Conservation (phyloP, 2,329 filamentous ascomycete genomes). For the Pseudogymnoascus sp. region DNA sequence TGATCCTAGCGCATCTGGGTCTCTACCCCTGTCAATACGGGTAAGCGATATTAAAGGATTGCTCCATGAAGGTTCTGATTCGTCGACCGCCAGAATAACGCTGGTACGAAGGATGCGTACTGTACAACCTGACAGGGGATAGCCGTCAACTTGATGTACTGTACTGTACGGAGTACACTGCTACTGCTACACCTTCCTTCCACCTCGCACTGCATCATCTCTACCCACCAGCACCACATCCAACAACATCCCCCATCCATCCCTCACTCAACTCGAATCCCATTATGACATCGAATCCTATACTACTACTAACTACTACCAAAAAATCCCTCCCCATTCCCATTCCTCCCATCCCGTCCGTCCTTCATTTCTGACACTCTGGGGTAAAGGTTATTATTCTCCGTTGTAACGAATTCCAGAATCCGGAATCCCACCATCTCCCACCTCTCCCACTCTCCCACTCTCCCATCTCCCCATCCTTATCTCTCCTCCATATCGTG, state of each 20-base stretch:
- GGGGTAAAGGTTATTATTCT: not conserved
- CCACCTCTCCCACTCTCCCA: too few species aligned
- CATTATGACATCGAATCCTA: not conserved
- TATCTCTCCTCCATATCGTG: not conserved
- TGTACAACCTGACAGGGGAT: not conserved
- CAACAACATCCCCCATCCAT: too few species aligned
- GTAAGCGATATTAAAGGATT: constrained; percentile 7
- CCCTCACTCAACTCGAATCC: not conserved
- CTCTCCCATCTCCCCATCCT: not conserved
- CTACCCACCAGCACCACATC: not conserved
- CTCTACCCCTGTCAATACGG: not conserved
- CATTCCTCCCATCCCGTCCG: too few species aligned
- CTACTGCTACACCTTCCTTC: too few species aligned
- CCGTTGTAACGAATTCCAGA: not conserved
- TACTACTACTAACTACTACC: not conserved
- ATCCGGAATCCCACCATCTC: not conserved
- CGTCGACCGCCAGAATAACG: not conserved
- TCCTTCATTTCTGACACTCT: not conserved
- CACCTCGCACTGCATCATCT: too few species aligned
- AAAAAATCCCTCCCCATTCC: not conserved
- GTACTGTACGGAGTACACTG: too few species aligned
- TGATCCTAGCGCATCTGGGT: not conserved
- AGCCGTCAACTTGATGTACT: too few species aligned
- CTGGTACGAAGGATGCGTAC: not conserved
- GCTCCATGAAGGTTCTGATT: not conserved